Evolutionary conservation across 331 rosid genomes (phyloP).

Genomic region (Acacia pycnantha): DNA sequence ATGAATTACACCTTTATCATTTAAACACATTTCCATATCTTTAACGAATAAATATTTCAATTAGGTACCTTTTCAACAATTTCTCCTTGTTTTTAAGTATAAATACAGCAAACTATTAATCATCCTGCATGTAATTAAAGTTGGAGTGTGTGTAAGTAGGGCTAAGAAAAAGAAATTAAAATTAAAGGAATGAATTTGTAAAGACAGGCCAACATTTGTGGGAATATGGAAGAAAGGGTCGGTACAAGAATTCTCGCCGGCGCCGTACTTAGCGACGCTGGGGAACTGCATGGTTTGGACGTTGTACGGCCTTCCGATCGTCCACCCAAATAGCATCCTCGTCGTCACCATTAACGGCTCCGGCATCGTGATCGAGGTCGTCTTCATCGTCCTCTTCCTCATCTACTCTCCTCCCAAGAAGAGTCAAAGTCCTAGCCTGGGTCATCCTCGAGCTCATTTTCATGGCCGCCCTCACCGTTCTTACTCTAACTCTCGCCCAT

Average conservation of each 20-base stretch:
- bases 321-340: constrained; percentile 56
- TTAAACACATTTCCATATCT: no score
- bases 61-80: no score
- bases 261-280: constrained; percentile 71
- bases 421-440: constrained; percentile 36
- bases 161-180: neutral
- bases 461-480: constrained; percentile 33
- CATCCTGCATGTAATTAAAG: no score
- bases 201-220: constrained; percentile 64
- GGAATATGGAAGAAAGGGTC: constrained; percentile 65
- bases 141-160: neutral
- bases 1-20: no score
- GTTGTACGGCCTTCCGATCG: constrained; percentile 65
- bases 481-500: constrained; percentile 42
- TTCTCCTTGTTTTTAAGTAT: no score
- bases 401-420: constrained; percentile 45
- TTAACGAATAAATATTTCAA: no score
- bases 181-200: neutral
- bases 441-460: constrained; percentile 49
- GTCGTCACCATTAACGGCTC: constrained; percentile 67
- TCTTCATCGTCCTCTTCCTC: constrained; percentile 57
- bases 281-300: constrained; percentile 78
- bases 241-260: constrained; percentile 69
- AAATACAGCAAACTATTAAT: no score
- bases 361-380: constrained; percentile 53